Percentiles rank a stretch among this genome's conserved stretches.
Conservation (phyloP, 2,329 filamentous ascomycete species). For the Talaromyces pinophilus region DNA sequence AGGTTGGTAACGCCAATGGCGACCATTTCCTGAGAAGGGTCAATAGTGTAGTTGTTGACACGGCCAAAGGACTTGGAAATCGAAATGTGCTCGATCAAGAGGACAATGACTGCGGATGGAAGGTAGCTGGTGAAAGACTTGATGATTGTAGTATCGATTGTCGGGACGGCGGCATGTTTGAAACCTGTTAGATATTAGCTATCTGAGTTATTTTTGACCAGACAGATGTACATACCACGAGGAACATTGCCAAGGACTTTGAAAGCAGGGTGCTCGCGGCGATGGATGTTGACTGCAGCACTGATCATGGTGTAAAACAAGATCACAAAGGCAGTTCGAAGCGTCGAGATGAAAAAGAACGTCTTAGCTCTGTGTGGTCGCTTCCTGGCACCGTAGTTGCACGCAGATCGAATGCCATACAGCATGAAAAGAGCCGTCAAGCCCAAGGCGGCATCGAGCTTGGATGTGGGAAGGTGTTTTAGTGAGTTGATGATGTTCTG, state of each 20-base stretch:
- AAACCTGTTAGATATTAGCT: conserved; percentile 60
- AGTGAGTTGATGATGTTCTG: conserved; percentile 79
- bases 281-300: conserved; percentile 75
- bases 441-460: conserved; percentile 83
- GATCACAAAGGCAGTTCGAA: conserved; percentile 89
- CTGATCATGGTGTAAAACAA: conserved; percentile 89
- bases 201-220: not conserved
- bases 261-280: conserved; percentile 65
- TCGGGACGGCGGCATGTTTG: conserved; percentile 72
- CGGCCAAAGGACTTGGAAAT: conserved; percentile 96
- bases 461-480: conserved; percentile 66
- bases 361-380: conserved; percentile 69
- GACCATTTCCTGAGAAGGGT: conserved; percentile 93
- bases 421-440: conserved; percentile 77
- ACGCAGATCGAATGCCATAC: conserved; percentile 70
- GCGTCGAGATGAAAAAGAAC: conserved; percentile 87
- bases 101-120: conserved; percentile 86
- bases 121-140: conserved; percentile 69
- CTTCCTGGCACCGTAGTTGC: conserved; percentile 67
- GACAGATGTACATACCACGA: conserved; percentile 56
- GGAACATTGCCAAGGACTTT: conserved; percentile 75
- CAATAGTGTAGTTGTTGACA: conserved; percentile 93
- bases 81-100: conserved; percentile 94
- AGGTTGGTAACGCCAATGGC: conserved; percentile 91
- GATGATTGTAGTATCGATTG: conserved; percentile 66